Evolutionary conservation across 192 early-diverging fungal genomes (phyloP), one percentile per base, ranked within the genome.

Genomic region (Phycomyces blakesleeanus): DNA sequence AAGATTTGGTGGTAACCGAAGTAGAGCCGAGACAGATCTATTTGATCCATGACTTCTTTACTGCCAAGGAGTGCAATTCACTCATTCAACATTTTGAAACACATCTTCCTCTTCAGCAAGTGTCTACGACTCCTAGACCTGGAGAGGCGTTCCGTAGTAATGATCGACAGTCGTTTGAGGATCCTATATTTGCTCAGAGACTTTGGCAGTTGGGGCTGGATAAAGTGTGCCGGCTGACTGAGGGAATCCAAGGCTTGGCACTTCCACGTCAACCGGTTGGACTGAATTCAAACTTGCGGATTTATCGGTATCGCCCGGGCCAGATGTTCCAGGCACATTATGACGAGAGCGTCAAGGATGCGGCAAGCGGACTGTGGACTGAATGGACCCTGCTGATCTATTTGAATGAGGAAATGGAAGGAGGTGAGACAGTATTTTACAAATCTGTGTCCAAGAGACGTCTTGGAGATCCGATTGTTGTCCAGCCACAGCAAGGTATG

Each of bases 381-480:
- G 71, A 66, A 12, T 79, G 77, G 77, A 79, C 77, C 3, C 42
- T 79, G 2, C 58, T 79, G 15, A 67, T 79, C n/a, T 79, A 79
- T 61, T 64, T 79, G 25, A 65, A 76, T 14, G 58, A 67, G 15
- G 74, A 66, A 2, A 53, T 61, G 39, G 49, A 66, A 42, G 77
- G 77, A 10, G 77, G 77, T 8, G 77, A 79, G 38, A 79, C 77
- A 0, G 77, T 79, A 1, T 79, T 79, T 66, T 79, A 79, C 56
- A 66, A 63, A 41, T 29, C 49, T 0, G 25, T 27, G 8, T 44
- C 44, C 14, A 79, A 64, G 54, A 63, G 61, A 22, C 72, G 68
- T 49, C 16, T 14, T 0, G 18, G 27, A 14, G 52, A 57, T 24
- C 66, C 67, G 5, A 64, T 79, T 10, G 55, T 57, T 21, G 55